Evolutionary conservation across 1,284 basidiomycete species (phyloP).

Genomic region (Gomphus sp.): DNA sequence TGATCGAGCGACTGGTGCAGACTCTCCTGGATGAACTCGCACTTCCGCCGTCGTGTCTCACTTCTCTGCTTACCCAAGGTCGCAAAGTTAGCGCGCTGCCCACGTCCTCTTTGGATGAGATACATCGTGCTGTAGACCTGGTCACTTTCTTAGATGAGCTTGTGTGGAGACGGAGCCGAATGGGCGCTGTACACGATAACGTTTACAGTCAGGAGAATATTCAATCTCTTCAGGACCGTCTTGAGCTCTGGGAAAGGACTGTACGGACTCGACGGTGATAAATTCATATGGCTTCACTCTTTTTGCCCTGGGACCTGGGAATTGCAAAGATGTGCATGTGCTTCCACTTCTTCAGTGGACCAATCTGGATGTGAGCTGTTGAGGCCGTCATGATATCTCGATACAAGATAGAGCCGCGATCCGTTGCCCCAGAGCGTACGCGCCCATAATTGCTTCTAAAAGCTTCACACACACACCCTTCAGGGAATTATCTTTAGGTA

Average conservation of each 20-base stretch:
- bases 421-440: not conserved
- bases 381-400: not conserved
- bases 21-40: not conserved
- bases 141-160: conserved; percentile 7
- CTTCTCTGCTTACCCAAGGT: not conserved
- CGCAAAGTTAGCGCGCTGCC: not conserved
- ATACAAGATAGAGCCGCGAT: not conserved
- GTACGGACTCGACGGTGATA: conserved; percentile 1
- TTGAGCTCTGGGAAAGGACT: conserved; percentile 6
- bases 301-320: not conserved
- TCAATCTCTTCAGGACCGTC: not conserved
- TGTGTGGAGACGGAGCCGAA: conserved; percentile 9
- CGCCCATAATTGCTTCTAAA: not conserved
- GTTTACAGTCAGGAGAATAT: conserved; percentile 6
- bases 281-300: not conserved
- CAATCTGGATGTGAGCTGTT: not conserved
- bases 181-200: not conserved
- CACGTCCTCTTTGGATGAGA: not conserved
- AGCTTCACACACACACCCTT: not conserved
- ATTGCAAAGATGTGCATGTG: not conserved
- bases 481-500: not conserved
- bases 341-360: not conserved
- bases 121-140: conserved; percentile 1
- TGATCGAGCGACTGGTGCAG: not conserved
- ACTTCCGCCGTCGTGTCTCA: not conserved